Percentiles rank a stretch among this genome's conserved stretches.
phyloP scores from a whole-genome alignment of 1,284 basidiomycete genomes.

The Ganoderma sp. region DNA sequence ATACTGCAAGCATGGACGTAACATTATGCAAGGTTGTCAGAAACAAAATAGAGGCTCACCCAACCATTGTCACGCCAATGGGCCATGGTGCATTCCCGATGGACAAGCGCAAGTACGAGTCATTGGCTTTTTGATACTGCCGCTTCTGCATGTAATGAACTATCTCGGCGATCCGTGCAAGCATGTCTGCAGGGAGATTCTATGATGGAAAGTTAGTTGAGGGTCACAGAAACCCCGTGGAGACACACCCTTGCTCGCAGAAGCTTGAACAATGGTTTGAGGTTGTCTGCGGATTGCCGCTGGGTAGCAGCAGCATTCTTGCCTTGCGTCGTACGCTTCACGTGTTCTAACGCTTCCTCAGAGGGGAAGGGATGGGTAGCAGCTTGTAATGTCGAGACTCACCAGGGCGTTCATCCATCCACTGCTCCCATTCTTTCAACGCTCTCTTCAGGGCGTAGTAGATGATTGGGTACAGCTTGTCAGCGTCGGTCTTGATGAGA shows the following conservation, averaged over 20 bases:
- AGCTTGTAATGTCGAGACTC: slow-evolving; percentile 31
- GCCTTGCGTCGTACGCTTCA: slow-evolving; percentile 90
- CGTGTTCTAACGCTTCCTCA: slow-evolving; percentile 53
- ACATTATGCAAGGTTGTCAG: background rate
- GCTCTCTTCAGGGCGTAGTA: slow-evolving; percentile 95
- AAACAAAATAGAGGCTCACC: slow-evolving; percentile 53
- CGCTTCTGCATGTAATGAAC: slow-evolving; percentile 96
- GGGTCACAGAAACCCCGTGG: background rate
- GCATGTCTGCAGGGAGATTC: slow-evolving; percentile 86
- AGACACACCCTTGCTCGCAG: slow-evolving; percentile 81
- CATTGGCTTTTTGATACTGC: slow-evolving; percentile 94
- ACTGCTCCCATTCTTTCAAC: slow-evolving; percentile 95
- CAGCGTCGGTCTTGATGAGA: slow-evolving; percentile 91
- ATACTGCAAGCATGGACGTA: slow-evolving; percentile 63
- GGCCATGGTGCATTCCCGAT: slow-evolving; percentile 99
- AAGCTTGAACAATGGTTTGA: slow-evolving; percentile 95
- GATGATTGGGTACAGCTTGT: slow-evolving; percentile 96
- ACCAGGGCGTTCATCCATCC: slow-evolving; percentile 92
- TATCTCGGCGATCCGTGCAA: slow-evolving; percentile 92
- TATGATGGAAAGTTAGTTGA: slow-evolving; percentile 11
- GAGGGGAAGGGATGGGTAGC: background rate
- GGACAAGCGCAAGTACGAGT: slow-evolving; percentile 93
- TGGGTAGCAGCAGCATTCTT: slow-evolving; percentile 95
- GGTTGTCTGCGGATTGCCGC: slow-evolving; percentile 93
- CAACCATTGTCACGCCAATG: slow-evolving; percentile 99